Base-by-base conservation (phyloP, 345 rosid species). In the Lepidium aucheri region DNA sequence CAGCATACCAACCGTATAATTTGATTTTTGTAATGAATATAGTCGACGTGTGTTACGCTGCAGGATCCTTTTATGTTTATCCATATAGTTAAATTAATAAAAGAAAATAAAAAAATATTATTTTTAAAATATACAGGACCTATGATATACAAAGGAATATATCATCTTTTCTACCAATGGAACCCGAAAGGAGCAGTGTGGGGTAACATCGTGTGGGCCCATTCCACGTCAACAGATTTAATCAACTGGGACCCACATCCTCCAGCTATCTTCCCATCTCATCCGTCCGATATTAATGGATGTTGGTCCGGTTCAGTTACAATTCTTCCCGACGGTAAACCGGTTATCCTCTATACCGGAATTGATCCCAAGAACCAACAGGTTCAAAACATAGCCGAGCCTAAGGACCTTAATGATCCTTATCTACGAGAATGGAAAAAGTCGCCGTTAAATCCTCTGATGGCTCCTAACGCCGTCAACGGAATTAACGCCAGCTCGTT, bases 151-250 rank as follows among this genome's bases (percentile, higher is more conserved):
- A 84, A 82, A 72, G 95, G 89, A 59, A 61, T 88, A 26, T 88
- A 88, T 60, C 95, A 88, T 63, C 38, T 88, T 14, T 85, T 85
- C 79, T 88, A 88, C 74, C 91, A 88, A 74, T 84, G 77, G 72
- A 88, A 88, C 51, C 89, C 95, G 0, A 79, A 82, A 41, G 86
- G 83, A n/a, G 81, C 83, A 7, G 78, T 76, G 53, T 86, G 89
- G 95, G 89, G 86, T 32, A 80, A 84, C 78, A 84, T 83, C 0
- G 91, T 91, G 9, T 88, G 94, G 96, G 97, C 80, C 43, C 97
- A 91, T 54, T 85, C 97, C 6, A 86, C 91, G 36, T 91, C 96
- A 12, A 76, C 55, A 18, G 92, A 91, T 35, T 82, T 88, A 15
- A 69, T 88, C 3, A 84, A 85, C 67, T 91, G 96, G 94, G 62